Evolutionary conservation across 1,284 basidiomycete species (phyloP).

Genomic region (Ceratobasidium sp.): DNA sequence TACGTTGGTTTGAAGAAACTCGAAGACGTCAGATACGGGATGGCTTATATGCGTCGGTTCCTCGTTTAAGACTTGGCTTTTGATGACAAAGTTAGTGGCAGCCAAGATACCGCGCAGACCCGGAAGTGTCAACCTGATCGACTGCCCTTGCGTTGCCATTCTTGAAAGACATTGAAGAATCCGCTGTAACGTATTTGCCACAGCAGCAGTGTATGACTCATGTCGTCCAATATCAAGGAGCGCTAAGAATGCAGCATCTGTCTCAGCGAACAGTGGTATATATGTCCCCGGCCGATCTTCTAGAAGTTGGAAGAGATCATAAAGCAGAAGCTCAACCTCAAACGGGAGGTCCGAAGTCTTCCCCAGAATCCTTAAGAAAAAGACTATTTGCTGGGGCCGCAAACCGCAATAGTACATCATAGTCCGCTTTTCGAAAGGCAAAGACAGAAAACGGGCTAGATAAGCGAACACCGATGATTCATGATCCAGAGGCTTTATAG

Average conservation of each 20-base stretch:
- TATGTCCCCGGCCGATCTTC: background rate
- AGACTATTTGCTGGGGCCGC: background rate
- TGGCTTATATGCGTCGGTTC: background rate
- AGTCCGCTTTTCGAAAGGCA: slow-evolving; percentile 1
- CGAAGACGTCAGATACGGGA: background rate
- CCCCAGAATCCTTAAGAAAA: background rate
- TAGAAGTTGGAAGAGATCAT: background rate
- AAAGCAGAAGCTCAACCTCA: background rate
- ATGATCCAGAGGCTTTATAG: background rate
- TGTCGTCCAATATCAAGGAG: background rate
- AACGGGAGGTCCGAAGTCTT: background rate
- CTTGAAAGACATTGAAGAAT: background rate
- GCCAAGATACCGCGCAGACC: background rate
- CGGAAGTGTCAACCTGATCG: background rate
- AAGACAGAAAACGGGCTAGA: background rate
- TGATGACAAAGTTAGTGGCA: background rate
- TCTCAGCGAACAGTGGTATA: background rate
- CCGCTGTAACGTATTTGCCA: background rate
- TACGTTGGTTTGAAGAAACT: background rate
- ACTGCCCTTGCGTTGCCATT: background rate
- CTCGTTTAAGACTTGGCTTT: background rate
- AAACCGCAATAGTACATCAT: slow-evolving; percentile 14
- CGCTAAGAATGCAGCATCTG: background rate
- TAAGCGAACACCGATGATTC: background rate
- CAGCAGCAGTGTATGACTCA: background rate